Evolutionary conservation across 2,329 filamentous ascomycete species (phyloP).

Genomic region (Xylaria sp.): DNA sequence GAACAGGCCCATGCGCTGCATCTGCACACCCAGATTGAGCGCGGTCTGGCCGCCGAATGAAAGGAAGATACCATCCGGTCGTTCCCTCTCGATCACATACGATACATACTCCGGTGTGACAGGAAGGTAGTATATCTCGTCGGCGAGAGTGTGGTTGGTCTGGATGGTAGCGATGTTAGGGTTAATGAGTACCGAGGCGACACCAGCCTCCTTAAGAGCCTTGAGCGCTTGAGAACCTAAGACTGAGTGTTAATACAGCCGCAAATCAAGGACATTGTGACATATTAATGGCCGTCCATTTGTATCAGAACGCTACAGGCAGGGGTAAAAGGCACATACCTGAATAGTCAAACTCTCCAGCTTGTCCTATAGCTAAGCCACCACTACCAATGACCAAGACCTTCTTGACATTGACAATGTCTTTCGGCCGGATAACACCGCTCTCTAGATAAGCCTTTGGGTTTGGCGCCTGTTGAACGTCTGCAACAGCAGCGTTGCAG

Average conservation of each 20-base stretch:
- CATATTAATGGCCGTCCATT: constrained; percentile 17
- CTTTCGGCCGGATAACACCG: constrained; percentile 81
- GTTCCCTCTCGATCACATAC: constrained; percentile 96
- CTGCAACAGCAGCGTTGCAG: constrained; percentile 51
- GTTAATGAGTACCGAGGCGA: constrained; percentile 92
- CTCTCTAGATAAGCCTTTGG: constrained; percentile 89
- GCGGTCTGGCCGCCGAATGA: constrained; percentile 98
- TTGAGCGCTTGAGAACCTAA: constrained; percentile 94
- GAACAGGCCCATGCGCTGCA: constrained; percentile 95
- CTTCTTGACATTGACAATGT: constrained; percentile 87
- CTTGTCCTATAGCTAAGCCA: constrained; percentile 95
- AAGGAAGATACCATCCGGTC: constrained; percentile 95
- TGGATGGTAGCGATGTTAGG: constrained; percentile 99
- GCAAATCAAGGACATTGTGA: constrained; percentile 28
- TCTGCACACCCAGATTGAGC: constrained; percentile 94
- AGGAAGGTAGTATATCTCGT: constrained; percentile 98
- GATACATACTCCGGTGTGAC: constrained; percentile 98
- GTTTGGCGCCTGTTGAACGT: constrained; percentile 76
- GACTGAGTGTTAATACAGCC: constrained; percentile 39
- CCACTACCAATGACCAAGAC: constrained; percentile 96
- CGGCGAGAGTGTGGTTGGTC: constrained; percentile 93
- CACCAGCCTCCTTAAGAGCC: constrained; percentile 93
- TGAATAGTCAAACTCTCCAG: constrained; percentile 98
- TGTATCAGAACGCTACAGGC: not conserved
- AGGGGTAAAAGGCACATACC: constrained; percentile 67